Percentiles rank a stretch among this genome's conserved stretches.
Conservation (phyloP, 768 basidiomycete species). For the Pulveroboletus sp. region DNA sequence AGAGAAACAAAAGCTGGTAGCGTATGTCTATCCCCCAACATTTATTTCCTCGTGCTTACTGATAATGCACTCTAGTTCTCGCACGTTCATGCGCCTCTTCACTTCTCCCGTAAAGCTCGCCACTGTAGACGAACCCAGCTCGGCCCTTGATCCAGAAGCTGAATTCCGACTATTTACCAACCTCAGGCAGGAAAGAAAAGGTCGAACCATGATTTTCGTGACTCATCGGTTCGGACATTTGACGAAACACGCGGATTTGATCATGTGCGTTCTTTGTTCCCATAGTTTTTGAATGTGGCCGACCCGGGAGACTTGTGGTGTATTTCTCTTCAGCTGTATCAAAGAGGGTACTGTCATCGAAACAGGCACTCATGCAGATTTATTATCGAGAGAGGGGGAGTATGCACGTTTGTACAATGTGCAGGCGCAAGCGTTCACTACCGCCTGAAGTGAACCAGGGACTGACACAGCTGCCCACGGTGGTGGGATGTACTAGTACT, state of each 20-base stretch:
- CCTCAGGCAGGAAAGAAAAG: conserved; percentile 35
- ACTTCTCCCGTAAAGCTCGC: conserved; percentile 41
- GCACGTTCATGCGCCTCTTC: conserved; percentile 41
- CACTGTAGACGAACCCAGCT: conserved; percentile 58
- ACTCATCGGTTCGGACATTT: conserved; percentile 55
- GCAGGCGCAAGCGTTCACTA: too few relatives aligned
- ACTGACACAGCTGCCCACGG: too few relatives aligned
- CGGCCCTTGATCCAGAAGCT: conserved; percentile 52
- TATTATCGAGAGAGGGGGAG: conserved; percentile 20
- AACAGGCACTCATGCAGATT: conserved; percentile 27
- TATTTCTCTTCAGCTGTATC: conserved; percentile 29
- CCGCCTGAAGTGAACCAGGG: too few relatives aligned
- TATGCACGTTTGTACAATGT: conserved; percentile 30
- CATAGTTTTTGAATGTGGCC: too few relatives aligned
- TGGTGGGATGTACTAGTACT: too few relatives aligned
- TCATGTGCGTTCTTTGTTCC: conserved; percentile 41
- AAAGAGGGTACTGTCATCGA: conserved; percentile 32
- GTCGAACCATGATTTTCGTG: conserved; percentile 56
- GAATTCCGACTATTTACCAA: conserved; percentile 53
- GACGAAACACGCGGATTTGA: conserved; percentile 46
- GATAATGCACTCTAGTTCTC: too few relatives aligned
- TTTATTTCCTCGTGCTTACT: too few relatives aligned
- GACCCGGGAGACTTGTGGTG: too few relatives aligned
- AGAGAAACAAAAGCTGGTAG: conserved; percentile 48
- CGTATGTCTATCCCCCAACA: conserved; percentile 34